Base-by-base conservation (phyloP, 2,329 filamentous ascomycete genomes). In the Eurotiales sp. region DNA sequence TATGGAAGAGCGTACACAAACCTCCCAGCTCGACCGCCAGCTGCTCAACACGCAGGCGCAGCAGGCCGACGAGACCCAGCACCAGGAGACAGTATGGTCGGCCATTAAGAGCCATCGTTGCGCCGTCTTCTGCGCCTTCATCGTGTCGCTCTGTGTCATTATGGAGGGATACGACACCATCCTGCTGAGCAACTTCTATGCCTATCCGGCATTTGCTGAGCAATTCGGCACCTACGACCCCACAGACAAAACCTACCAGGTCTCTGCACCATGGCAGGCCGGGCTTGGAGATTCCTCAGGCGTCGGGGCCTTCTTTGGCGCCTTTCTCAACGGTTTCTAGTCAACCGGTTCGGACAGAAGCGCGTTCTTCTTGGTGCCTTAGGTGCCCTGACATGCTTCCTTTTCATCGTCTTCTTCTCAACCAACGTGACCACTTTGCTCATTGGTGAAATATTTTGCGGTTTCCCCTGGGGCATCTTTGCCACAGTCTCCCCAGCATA, bases 91-190 rank as follows among this genome's bases (percentile, higher is more conserved):
- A 43, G 74, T 95, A 53, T 64, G 80, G 66, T 82, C 95, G 72
- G 90, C 88, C 55, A 77, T 95, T 67, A 83, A 77, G 64, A 77
- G 92, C 22, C 95, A 95, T 64, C 90, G 89, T 52, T 92, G 93
- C 73, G 90, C 90, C 17, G 84, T 95, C 52, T 79, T 75, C 15
- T 95, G 89, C 88, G 88, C 84, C 59, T 63, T 95, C 46, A 74
- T 95, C 53, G 91, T 95, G 68, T 91, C 87, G 15, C 92, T 88
- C 0, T 90, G 87, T 66, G 93, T 95, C 62, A 83, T 82, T 61
- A 95, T 95, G 90, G 90, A 95, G 69, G 89, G 88, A 30, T 93
- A 91, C 72, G 88, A 95, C 64, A 77, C 93, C 52, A 85, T 82
- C 61, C 74, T 95, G 50, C 82, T 92, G 61, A 88, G 86, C 74